Evolutionary conservation across 83 land plant species (phyloP), one percentile per base, ranked within the genome.

Genomic region (Diphasiastrum complanatum): DNA sequence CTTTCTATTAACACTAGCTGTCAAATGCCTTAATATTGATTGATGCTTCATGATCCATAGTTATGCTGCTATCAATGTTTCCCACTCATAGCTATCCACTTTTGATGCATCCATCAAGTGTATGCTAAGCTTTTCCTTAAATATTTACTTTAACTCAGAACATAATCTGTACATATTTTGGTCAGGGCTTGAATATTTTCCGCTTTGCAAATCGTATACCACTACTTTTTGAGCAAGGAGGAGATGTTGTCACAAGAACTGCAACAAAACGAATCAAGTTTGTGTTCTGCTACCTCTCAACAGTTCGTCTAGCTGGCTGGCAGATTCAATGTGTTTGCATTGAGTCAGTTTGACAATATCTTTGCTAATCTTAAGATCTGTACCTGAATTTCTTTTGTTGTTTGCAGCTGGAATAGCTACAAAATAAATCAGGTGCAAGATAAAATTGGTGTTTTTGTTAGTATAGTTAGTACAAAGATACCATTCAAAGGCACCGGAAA

Each of bases 161-260:
- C 22, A 12, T 49, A 12, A 10, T 8, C 19, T 49, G 11, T 20
- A 8, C 43, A 14, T 24, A 5, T 4, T 30, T 10, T 57, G 11
- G 12, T 6, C 67, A 92, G 99, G 99, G 99, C 41, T 47, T 93
- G 20, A 93, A 93, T 70, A 79, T 93, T 32, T 89, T 93, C 59
- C 83, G 99, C n/a, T 93, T 93, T 74, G 99, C 99, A 57, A 93
- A 93, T 47, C 87, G 99, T n/a, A 93, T 93, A n/a, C 99, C 99
- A 18, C 95, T 93, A 59, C 83, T 93, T 5, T 93, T 93, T 81
- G 99, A 93, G 68, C 99, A 88, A 81, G 99, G 99, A 47, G 99
- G 86, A 55, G 99, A 93, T 82, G 99, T 93, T 47, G 83, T 89
- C 23, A 93, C 99, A 36, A 78, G 99, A 45, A 93, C 99, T 60